These are phyloP conservation scores for Aspergillus campestris DNA, from an alignment of 495 filamentous ascomycete genomes.

Conservation along the genomic window DNA sequence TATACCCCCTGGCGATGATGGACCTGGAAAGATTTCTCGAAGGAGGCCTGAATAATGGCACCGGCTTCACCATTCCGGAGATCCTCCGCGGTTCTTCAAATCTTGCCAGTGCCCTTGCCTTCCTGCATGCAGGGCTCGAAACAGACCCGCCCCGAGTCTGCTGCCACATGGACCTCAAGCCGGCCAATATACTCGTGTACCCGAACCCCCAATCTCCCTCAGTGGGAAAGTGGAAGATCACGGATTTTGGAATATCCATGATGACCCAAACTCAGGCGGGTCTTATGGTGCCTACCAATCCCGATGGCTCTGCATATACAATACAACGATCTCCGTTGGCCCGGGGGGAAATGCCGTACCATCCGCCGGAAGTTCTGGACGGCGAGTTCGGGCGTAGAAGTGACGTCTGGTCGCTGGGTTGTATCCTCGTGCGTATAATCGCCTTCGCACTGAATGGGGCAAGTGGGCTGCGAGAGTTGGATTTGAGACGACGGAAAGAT, in stretches of 20 bases:
- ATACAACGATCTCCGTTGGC: not conserved
- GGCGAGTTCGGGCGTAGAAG: conserved; percentile 7
- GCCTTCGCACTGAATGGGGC: conserved; percentile 4
- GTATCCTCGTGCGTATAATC: conserved; percentile 10
- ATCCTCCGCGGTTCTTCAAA: conserved; percentile 1
- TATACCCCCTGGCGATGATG: conserved; percentile 7
- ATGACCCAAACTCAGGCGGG: not conserved
- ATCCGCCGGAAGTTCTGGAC: conserved; percentile 8
- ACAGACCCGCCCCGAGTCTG: not conserved
- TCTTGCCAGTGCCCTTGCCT: conserved; percentile 12
- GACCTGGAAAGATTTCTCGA: conserved; percentile 9
- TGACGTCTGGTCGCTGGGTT: conserved; percentile 17
- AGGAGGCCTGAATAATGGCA: not conserved
- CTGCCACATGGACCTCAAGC: conserved; percentile 18
- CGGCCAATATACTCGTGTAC: conserved; percentile 16
- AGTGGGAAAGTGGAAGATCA: conserved; percentile 20
- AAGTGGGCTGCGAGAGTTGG: not conserved
- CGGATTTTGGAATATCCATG: conserved; percentile 17
- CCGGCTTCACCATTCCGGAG: not conserved
- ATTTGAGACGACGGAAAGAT: not conserved
- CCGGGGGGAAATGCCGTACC: conserved; percentile 4
- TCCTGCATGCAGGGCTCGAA: conserved; percentile 8
- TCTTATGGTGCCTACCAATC: too few relatives aligned
- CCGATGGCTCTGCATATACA: not conserved
- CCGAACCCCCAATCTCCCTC: not conserved